Evolutionary conservation across 345 rosid species (phyloP).

Genomic region (Raphanus sativus): DNA sequence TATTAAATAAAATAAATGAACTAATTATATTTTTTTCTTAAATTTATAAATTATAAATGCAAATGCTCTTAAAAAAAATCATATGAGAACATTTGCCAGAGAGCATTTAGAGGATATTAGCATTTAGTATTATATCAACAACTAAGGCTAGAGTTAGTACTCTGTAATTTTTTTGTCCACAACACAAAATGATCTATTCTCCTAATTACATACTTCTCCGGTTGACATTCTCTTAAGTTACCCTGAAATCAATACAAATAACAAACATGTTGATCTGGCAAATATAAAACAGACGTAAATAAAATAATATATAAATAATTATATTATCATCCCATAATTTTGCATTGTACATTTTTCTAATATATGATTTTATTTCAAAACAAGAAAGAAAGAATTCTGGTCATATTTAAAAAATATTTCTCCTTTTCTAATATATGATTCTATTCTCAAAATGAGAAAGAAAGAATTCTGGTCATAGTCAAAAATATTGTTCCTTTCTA

Average conservation of each 20-base stretch:
- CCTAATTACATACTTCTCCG: background rate
- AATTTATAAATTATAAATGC: no score
- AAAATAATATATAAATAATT: no score
- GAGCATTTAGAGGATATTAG: no score
- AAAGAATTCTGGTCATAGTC: background rate
- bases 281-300: background rate
- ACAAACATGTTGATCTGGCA: background rate
- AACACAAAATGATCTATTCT: background rate
- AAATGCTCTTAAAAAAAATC: no score
- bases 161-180: no score
- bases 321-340: background rate
- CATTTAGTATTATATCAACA: no score
- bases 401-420: background rate
- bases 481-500: background rate
- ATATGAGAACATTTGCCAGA: no score
- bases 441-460: background rate
- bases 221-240: background rate
- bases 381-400: background rate
- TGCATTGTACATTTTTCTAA: background rate
- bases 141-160: no score
- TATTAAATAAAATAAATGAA: no score
- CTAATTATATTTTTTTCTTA: no score
- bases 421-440: background rate
- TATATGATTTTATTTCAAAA: background rate
- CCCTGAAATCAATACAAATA: background rate